Conservation (phyloP, 805 yeast species). For the Candida peoriensis region DNA sequence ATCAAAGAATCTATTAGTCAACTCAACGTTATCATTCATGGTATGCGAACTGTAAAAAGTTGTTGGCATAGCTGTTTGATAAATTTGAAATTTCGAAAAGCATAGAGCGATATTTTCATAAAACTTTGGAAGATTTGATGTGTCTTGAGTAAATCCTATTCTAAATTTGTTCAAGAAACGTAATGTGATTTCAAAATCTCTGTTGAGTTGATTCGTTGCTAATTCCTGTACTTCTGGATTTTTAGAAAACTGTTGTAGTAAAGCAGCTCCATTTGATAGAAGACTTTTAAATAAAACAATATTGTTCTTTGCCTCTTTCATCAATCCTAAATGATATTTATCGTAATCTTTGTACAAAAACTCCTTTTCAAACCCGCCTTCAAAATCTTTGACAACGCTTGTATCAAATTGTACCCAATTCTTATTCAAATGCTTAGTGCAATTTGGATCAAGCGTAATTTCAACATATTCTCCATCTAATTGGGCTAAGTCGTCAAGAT, state of each 20-base stretch:
- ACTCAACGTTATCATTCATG: conserved; percentile 19
- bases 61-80: conserved; percentile 18
- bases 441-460: conserved; percentile 21
- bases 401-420: conserved; percentile 15
- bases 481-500: conserved; percentile 14
- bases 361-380: conserved; percentile 18
- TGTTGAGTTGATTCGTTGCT: conserved; percentile 10
- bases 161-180: conserved; percentile 23
- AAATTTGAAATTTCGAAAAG: conserved; percentile 23
- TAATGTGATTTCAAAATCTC: conserved; percentile 22
- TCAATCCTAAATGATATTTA: conserved; percentile 8
- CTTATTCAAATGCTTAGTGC: conserved; percentile 17
- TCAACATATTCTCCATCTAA: conserved; percentile 19
- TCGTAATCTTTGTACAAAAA: conserved; percentile 20
- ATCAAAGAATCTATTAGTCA: conserved; percentile 18
- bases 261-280: conserved; percentile 20
- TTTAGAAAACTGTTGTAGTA: conserved; percentile 10
- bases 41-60: conserved; percentile 19
- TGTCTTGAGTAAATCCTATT: conserved; percentile 8
- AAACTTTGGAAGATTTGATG: conserved; percentile 10
- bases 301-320: conserved; percentile 21
- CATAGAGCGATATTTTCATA: conserved; percentile 18
- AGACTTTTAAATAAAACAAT: conserved; percentile 23
- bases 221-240: conserved; percentile 8
- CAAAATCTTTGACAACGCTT: conserved; percentile 5